Conservation (phyloP, 805 yeast genomes). For the Ogataea wickerhamii region DNA sequence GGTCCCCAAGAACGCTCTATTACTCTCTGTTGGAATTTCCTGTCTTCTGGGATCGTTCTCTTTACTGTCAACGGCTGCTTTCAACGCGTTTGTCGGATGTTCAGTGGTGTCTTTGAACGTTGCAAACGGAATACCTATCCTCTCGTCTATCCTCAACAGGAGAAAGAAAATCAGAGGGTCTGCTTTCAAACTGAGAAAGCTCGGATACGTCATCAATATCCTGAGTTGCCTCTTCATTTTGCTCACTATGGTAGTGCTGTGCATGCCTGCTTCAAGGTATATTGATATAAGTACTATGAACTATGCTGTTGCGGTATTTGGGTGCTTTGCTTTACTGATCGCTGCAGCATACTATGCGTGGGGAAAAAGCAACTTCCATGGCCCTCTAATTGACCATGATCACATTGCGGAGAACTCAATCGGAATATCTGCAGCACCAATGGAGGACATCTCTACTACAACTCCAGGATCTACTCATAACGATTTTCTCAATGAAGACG, state of each 20-base stretch:
- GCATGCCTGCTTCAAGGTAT: slow-evolving; percentile 66
- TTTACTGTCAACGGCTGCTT: slow-evolving; percentile 66
- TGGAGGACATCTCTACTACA: not conserved
- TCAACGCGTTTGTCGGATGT: slow-evolving; percentile 81
- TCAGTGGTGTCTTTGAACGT: slow-evolving; percentile 72
- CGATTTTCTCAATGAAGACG: not conserved
- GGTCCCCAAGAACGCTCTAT: slow-evolving; percentile 68
- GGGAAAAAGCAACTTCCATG: slow-evolving; percentile 61
- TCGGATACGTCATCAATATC: slow-evolving; percentile 63
- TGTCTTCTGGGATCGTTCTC: slow-evolving; percentile 61
- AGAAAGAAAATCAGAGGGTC: slow-evolving; percentile 64
- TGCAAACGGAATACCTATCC: slow-evolving; percentile 74
- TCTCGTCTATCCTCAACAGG: slow-evolving; percentile 56
- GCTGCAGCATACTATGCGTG: slow-evolving; percentile 52
- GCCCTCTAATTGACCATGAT: slow-evolving; percentile 50
- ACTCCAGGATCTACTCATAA: not conserved
- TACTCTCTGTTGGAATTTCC: slow-evolving; percentile 61
- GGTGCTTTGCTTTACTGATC: slow-evolving; percentile 43
- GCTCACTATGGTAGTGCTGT: slow-evolving; percentile 56
- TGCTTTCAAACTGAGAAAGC: slow-evolving; percentile 55
- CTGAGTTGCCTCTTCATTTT: slow-evolving; percentile 59
- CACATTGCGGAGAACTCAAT: slow-evolving; percentile 7
- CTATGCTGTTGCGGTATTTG: slow-evolving; percentile 63
- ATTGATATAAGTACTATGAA: slow-evolving; percentile 50
- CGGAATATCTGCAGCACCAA: not conserved